Conservation (phyloP, 331 rosid genomes). For the Prunus yedoensis region DNA sequence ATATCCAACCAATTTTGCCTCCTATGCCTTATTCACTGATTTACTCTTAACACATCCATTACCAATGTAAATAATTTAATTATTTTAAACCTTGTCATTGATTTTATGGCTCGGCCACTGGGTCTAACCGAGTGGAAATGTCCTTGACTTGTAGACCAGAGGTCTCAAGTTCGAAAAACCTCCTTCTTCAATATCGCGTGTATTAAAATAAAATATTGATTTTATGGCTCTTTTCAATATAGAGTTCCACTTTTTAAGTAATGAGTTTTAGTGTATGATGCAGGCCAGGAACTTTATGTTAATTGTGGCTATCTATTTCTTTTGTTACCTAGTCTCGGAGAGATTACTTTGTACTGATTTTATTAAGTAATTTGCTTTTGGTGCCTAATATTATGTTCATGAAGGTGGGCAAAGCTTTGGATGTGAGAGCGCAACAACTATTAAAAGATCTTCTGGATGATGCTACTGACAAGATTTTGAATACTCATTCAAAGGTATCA, state of each 20-base stretch:
- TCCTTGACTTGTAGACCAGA: not conserved
- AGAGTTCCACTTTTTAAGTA: not conserved
- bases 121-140: too few relatives aligned
- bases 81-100: too few relatives aligned
- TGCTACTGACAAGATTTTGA: conserved; percentile 47
- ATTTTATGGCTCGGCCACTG: too few relatives aligned
- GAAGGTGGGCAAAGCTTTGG: conserved; percentile 30
- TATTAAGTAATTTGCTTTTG: not conserved
- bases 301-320: not conserved
- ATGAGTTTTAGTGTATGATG: not conserved
- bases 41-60: too few relatives aligned
- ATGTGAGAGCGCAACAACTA: conserved; percentile 46
- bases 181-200: too few relatives aligned
- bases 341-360: not conserved
- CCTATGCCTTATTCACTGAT: too few relatives aligned
- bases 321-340: not conserved
- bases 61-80: too few relatives aligned
- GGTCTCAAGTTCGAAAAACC: not conserved
- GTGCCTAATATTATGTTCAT: not conserved
- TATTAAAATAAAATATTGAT: not conserved
- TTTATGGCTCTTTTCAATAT: not conserved
- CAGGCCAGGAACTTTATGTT: not conserved
- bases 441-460: conserved; percentile 58
- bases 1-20: too few relatives aligned
- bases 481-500: conserved; percentile 50